Conservation (phyloP, 345 rosid genomes). For the Brassica nigra region DNA sequence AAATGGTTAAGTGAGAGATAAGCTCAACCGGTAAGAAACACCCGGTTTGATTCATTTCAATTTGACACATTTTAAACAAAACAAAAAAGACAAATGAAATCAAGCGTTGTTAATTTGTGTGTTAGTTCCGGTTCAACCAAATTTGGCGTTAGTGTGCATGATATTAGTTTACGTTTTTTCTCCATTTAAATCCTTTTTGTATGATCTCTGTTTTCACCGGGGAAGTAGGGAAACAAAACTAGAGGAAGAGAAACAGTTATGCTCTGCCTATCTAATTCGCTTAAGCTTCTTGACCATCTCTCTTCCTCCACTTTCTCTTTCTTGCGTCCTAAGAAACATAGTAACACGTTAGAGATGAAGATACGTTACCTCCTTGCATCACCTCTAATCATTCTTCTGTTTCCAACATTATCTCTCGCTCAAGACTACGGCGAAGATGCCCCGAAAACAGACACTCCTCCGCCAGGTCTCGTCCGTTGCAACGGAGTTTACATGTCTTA, state of each 20-base stretch:
- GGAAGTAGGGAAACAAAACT: conserved; percentile 33
- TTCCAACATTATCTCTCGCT: conserved; percentile 34
- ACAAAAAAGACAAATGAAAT: not conserved
- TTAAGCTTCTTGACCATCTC: conserved; percentile 27
- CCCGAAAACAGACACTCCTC: conserved; percentile 34
- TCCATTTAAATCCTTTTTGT: not conserved
- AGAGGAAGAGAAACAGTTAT: conserved; percentile 44
- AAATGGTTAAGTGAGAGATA: not conserved
- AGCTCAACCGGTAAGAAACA: not conserved
- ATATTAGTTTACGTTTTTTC: not conserved
- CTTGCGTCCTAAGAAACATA: conserved; percentile 33
- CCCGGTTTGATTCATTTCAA: not conserved
- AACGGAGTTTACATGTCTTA: conserved; percentile 74
- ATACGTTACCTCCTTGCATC: conserved; percentile 23
- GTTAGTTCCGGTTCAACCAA: not conserved
- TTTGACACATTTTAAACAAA: not conserved
- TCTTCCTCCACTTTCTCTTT: conserved; percentile 37
- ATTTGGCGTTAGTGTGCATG: not conserved
- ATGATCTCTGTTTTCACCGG: conserved; percentile 26
- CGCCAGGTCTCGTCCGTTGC: conserved; percentile 59
- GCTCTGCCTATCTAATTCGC: conserved; percentile 33
- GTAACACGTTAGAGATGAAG: conserved; percentile 31
- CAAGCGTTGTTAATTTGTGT: not conserved
- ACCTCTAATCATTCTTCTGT: conserved; percentile 26
- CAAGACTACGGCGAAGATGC: conserved; percentile 50